phyloP scores from a whole-genome alignment of 148 eudicot species.

The Fagopyrum homotropicum region DNA sequence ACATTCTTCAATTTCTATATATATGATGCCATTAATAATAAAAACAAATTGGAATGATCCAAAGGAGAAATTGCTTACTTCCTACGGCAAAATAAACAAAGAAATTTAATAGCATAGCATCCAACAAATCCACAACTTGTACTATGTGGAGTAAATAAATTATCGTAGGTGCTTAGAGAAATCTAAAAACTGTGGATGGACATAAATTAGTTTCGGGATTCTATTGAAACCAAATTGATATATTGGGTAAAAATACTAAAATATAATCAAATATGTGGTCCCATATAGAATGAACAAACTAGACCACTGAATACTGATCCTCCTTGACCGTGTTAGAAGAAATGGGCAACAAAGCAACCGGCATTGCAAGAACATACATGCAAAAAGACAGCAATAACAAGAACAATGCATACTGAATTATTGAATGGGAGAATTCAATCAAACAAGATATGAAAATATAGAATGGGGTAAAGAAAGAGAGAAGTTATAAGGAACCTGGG shows the following conservation, averaged over 20 bases:
- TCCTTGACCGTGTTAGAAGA: neutral
- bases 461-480: slow-evolving; percentile 9
- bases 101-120: neutral
- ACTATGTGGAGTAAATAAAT: neutral
- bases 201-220: neutral
- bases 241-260: neutral
- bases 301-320: neutral
- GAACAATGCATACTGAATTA: neutral
- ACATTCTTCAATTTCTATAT: slow-evolving; percentile 4
- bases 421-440: neutral
- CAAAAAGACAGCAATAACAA: neutral
- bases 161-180: neutral
- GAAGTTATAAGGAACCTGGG: slow-evolving; percentile 54
- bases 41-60: slow-evolving; percentile 6
- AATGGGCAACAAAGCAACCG: slow-evolving; percentile 5
- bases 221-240: neutral
- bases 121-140: slow-evolving; percentile 3
- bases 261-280: neutral
- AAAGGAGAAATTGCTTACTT: neutral
- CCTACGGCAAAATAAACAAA: neutral
- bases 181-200: neutral
- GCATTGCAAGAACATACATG: neutral
- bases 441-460: slow-evolving; percentile 2
- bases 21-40: slow-evolving; percentile 1
- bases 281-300: neutral